Evolutionary conservation across 1,139 yeast species (phyloP).

Genomic region (Lodderomyces metapsilosis): DNA sequence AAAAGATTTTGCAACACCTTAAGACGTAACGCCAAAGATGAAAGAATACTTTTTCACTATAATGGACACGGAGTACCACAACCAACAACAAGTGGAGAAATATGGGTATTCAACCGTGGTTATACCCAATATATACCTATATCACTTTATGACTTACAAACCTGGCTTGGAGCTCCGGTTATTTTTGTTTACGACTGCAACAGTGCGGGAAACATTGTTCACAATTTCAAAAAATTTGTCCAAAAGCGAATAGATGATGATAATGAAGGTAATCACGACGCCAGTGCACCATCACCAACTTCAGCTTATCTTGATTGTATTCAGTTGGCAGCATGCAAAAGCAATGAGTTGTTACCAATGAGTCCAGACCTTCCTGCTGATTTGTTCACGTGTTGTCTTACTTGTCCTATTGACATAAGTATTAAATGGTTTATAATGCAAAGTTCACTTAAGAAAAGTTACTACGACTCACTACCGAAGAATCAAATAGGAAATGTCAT

Average conservation of each 20-base stretch:
- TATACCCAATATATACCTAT: constrained; percentile 97
- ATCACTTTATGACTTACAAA: constrained; percentile 85
- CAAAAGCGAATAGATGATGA: constrained; percentile 90
- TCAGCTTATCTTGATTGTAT: constrained; percentile 81
- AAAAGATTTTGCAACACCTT: constrained; percentile 88
- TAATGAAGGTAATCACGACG: constrained; percentile 68
- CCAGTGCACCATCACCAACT: constrained; percentile 63
- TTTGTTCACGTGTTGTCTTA: constrained; percentile 88
- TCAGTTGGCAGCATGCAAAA: constrained; percentile 89
- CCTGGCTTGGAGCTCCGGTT: constrained; percentile 98
- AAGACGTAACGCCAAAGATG: constrained; percentile 88
- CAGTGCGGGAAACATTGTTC: constrained; percentile 91
- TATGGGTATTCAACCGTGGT: constrained; percentile 97
- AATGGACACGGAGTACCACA: constrained; percentile 99
- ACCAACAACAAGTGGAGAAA: constrained; percentile 96
- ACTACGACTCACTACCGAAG: constrained; percentile 53
- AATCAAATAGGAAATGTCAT: constrained; percentile 60
- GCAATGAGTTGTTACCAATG: constrained; percentile 86
- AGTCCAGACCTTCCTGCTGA: constrained; percentile 96
- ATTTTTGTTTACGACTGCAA: constrained; percentile 93
- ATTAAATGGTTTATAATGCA: constrained; percentile 90
- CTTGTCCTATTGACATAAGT: constrained; percentile 94
- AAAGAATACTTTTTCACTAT: constrained; percentile 86
- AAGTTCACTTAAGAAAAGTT: constrained; percentile 64
- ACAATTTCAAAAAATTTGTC: constrained; percentile 85